phyloP scores from a whole-genome alignment of 306 rosid genomes.

The Lotus japonicus region DNA sequence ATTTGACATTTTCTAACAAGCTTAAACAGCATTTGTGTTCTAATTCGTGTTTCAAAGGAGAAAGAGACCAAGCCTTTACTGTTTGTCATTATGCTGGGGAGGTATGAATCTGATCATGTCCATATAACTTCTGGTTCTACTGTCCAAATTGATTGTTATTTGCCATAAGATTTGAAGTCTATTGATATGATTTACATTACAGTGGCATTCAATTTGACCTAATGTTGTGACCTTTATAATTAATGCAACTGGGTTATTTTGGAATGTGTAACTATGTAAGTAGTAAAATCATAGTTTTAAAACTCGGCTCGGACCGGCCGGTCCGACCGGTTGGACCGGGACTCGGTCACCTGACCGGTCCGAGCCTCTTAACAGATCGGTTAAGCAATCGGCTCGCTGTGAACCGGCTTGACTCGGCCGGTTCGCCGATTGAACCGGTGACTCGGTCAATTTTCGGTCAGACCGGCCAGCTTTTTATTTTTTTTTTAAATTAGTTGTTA shows the following conservation, averaged over 20 bases:
- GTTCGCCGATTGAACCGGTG: too few relatives aligned
- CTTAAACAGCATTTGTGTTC: slow-evolving; percentile 82
- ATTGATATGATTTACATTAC: background rate
- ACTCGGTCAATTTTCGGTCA: too few relatives aligned
- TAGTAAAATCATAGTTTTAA: too few relatives aligned
- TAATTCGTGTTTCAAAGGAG: slow-evolving; percentile 79
- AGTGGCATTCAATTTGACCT: background rate
- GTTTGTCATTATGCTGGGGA: slow-evolving; percentile 92
- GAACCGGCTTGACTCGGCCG: too few relatives aligned
- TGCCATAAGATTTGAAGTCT: background rate
- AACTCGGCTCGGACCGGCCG: too few relatives aligned
- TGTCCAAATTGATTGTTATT: background rate
- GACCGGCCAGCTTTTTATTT: too few relatives aligned
- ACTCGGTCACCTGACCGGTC: too few relatives aligned
- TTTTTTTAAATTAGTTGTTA: too few relatives aligned
- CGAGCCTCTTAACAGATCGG: too few relatives aligned
- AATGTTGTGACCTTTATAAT: background rate
- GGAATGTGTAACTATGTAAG: slow-evolving; percentile 33
- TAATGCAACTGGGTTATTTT: background rate
- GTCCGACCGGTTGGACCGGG: too few relatives aligned
- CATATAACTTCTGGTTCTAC: background rate
- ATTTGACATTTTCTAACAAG: slow-evolving; percentile 88
- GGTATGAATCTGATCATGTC: slow-evolving; percentile 49
- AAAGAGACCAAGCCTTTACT: slow-evolving; percentile 80
- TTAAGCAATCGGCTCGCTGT: too few relatives aligned